Evolutionary conservation across 768 basidiomycete species (phyloP), one percentile per base, ranked within the genome.

Genomic region (Tylopilus rubrobrunneus): DNA sequence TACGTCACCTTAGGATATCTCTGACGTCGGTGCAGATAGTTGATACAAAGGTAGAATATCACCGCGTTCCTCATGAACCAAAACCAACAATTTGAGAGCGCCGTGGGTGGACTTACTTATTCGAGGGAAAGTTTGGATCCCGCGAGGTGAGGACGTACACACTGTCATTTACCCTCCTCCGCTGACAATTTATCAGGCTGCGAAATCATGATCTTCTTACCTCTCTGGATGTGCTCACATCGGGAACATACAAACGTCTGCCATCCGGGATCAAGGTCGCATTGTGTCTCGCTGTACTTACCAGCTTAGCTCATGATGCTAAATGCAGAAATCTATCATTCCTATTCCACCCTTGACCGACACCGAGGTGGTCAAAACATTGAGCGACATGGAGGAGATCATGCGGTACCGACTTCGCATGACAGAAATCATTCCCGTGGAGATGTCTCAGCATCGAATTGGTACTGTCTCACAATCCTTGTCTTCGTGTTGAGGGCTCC

Each of bases 151-250:
- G 78, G 66, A 23, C 7, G 9, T 9, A 4, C 7, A 17, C 19
- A 11, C 31, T 21, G 10, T 15, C 21, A 25, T 8, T 44, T 14
- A 15, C 3, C 14, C 14, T 40, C 25, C 21, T 48, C 7, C 41
- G 31, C 45, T 55, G 27, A 58, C 37, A 10, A 11, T 19, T 31
- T 5, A 12, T 6, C 62, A 92, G 95, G 65, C 80, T 93, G 19
- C 86, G 95, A 52, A 98, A 98, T 71, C 92, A 95, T 56, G 96
- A 98, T 70, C 75, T 98, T 23, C 78, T 94, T 5, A 96, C 93
- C 1, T 95, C 95, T 23, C 73, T 98, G 36, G 89, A 94, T 60
- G 89, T 98, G 51, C 76, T 97, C 31, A 89, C 89, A 2, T 85
- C 84, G 12, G 95, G 94, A 0, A 85, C 89, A 15, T 98, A 98